Evolutionary conservation across 441 rosid species (phyloP), one percentile per base, ranked within the genome.

Genomic region (Pelargonium exstipulatum): DNA sequence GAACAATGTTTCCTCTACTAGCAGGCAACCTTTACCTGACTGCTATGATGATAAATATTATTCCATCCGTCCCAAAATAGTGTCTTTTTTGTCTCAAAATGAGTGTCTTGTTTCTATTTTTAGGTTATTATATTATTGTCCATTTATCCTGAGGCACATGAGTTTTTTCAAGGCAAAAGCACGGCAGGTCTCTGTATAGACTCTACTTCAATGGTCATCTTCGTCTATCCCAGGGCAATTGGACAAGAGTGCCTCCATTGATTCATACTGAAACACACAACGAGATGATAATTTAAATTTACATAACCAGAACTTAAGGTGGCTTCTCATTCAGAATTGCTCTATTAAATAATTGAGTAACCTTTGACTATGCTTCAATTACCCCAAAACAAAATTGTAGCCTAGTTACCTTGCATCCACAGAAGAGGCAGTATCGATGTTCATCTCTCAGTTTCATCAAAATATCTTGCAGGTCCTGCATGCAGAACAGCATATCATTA

Each of bases 141-240:
- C 37, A 32, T 32, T 32, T 32, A 32, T 32, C 37, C 37, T 6
- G 37, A 32, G 37, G 37, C 37, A 32, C 40, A 35, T 35, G 40
- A 35, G 40, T 0, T 35, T 35, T 35, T 35, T 3, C 61, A 55
- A 55, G 61, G 61, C 61, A 55, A 16, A 55, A 55, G 16, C 61
- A 55, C 9, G 8, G 9, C 40, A 1, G 18, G 60, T 53, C 7
- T 16, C 22, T 53, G 20, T 14, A 53, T 53, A 17, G 66, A 53
- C 9, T 43, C 29, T 40, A 53, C 10, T 76, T 80, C 85, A 90
- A 80, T 90, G 99, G 74, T 90, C 95, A 75, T 90, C 98, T 80
- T 92, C 98, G 20, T 84, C 76, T 29, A 73, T 75, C 42, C 97
- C 99, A 37, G 98, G 98, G 88, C 98, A 95, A 77, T 76, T 74